phyloP scores from a whole-genome alignment of 805 yeast species.

The Nakazawaea wyomingensis region DNA sequence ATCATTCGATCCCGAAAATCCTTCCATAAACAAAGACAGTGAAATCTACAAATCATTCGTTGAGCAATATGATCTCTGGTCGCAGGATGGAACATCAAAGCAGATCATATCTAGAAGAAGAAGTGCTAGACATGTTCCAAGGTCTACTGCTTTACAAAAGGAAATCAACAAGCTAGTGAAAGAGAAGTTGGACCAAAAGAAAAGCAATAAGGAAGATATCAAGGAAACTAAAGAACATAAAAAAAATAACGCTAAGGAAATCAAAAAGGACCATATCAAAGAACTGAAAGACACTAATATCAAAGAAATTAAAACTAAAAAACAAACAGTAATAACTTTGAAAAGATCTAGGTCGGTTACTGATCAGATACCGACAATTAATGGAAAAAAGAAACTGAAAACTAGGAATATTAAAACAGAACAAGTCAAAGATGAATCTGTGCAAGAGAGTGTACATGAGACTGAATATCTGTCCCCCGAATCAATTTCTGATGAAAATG shows the following conservation, averaged over 20 bases:
- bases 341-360: background rate
- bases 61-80: constrained; percentile 34
- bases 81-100: constrained; percentile 20
- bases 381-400: background rate
- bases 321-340: background rate
- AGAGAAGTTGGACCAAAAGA: too few relatives aligned
- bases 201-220: background rate
- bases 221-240: background rate
- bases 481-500: too few relatives aligned
- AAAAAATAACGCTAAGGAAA: background rate
- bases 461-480: too few relatives aligned
- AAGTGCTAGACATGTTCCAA: constrained; percentile 18
- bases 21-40: constrained; percentile 28
- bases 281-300: background rate
- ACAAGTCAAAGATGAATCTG: background rate
- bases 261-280: background rate
- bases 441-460: background rate
- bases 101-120: constrained; percentile 24
- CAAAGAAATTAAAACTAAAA: background rate
- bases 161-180: constrained; percentile 18
- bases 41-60: constrained; percentile 27
- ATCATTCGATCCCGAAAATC: constrained; percentile 51
- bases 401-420: background rate
- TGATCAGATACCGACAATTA: background rate
- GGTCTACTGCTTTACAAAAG: constrained; percentile 18